A percentile compares a stretch with the other conserved stretches of the same genome.
phyloP scores from a whole-genome alignment of 441 rosid species.

The Pelargonium fulgidum region DNA sequence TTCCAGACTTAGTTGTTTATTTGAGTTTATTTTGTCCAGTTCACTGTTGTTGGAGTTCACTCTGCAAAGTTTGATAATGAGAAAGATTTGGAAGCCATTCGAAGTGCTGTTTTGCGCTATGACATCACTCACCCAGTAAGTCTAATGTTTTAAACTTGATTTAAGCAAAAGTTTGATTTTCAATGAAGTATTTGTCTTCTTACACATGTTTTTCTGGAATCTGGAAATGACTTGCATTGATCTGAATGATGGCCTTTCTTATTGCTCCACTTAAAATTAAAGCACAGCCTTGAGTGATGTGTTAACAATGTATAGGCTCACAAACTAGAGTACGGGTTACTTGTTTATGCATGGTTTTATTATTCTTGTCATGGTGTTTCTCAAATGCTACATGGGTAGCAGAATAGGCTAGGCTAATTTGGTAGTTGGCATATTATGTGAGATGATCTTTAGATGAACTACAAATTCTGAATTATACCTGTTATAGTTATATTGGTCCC shows the following conservation, averaged over 20 bases:
- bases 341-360: background rate
- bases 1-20: slow-evolving; percentile 5
- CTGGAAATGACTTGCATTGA: background rate
- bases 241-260: background rate
- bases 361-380: background rate
- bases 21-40: slow-evolving; percentile 35
- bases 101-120: slow-evolving; percentile 83
- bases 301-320: background rate
- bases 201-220: background rate
- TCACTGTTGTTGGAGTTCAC: slow-evolving; percentile 92
- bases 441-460: background rate
- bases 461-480: background rate
- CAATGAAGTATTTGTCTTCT: background rate
- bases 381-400: background rate
- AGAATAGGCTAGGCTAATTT: background rate
- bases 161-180: slow-evolving; percentile 10
- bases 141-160: slow-evolving; percentile 15
- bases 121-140: slow-evolving; percentile 81
- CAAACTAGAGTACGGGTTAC: background rate
- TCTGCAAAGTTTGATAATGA: slow-evolving; percentile 98
- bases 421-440: background rate
- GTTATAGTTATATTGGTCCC: background rate
- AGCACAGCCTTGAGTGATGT: background rate
- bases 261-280: background rate
- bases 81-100: slow-evolving; percentile 90